phyloP scores from a whole-genome alignment of 306 rosid species.

The Morella rubra region DNA sequence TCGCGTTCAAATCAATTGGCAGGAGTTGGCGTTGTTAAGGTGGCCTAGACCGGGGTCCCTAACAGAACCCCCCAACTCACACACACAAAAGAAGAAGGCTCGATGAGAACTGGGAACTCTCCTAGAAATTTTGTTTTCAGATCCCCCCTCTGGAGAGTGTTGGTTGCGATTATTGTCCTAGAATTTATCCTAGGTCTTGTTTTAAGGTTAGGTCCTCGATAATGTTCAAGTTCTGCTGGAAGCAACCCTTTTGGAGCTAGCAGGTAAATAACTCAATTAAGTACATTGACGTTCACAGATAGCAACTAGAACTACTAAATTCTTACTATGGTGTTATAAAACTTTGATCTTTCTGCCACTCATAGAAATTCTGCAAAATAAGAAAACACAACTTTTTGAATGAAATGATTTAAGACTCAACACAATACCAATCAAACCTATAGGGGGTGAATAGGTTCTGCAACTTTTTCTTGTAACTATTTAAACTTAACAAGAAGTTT shows the following conservation, averaged over 20 bases:
- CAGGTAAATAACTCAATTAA: slow-evolving; percentile 28
- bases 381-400: no score
- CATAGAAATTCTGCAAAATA: not conserved
- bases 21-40: no score
- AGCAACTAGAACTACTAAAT: slow-evolving; percentile 10
- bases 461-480: no score
- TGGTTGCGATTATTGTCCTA: no score
- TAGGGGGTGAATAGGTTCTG: no score
- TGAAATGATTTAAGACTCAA: no score
- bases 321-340: not conserved
- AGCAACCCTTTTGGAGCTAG: slow-evolving; percentile 94
- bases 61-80: no score
- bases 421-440: no score
- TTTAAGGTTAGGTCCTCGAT: slow-evolving; percentile 90
- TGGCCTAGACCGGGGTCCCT: no score
- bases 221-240: slow-evolving; percentile 91
- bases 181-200: no score
- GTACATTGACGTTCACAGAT: slow-evolving; percentile 22
- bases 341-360: not conserved
- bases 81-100: not conserved
- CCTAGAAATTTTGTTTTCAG: not conserved
- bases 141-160: not conserved
- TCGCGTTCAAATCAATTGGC: no score
- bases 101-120: slow-evolving; percentile 3
- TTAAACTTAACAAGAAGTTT: no score